Conservation (phyloP, 768 basidiomycete genomes). For the Rhizopogon vesiculosus region DNA sequence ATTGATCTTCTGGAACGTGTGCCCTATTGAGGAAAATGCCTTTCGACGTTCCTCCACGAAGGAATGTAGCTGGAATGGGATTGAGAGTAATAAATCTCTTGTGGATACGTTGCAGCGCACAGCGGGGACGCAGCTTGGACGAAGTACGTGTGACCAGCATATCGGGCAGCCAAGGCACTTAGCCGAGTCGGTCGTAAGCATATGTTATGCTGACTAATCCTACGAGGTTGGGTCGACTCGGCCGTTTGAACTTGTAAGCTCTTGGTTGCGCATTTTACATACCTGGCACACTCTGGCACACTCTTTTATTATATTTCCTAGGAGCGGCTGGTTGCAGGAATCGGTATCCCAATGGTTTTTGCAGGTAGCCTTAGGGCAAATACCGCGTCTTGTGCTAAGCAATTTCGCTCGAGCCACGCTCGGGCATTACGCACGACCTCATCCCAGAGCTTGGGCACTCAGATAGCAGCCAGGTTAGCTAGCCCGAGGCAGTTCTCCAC, state of each 20-base stretch:
- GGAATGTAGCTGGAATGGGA: conserved; percentile 32
- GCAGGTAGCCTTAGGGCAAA: conserved; percentile 13
- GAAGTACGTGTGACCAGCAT: background rate
- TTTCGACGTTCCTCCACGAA: conserved; percentile 76
- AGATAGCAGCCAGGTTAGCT: conserved; percentile 5
- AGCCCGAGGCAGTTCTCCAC: conserved; percentile 22
- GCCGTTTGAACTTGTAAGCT: no score
- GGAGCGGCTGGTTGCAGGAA: conserved; percentile 6
- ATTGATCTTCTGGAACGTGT: conserved; percentile 45
- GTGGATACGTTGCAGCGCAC: background rate
- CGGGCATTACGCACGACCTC: conserved; percentile 8
- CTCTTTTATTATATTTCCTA: conserved; percentile 1
- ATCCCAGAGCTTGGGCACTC: background rate
- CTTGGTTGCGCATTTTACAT: no score
- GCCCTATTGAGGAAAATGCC: conserved; percentile 60
- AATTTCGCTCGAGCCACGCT: conserved; percentile 6
- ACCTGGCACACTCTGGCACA: background rate
- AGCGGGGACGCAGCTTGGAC: background rate
- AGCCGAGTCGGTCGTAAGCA: no score
- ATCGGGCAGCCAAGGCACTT: background rate
- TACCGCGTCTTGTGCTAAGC: conserved; percentile 8
- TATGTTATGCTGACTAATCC: background rate
- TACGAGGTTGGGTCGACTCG: background rate
- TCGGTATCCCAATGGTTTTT: conserved; percentile 14
- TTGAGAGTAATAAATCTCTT: background rate